Percentiles rank a stretch among this genome's conserved stretches.
phyloP scores from a whole-genome alignment of 441 rosid species.

The Brassica hybrid region DNA sequence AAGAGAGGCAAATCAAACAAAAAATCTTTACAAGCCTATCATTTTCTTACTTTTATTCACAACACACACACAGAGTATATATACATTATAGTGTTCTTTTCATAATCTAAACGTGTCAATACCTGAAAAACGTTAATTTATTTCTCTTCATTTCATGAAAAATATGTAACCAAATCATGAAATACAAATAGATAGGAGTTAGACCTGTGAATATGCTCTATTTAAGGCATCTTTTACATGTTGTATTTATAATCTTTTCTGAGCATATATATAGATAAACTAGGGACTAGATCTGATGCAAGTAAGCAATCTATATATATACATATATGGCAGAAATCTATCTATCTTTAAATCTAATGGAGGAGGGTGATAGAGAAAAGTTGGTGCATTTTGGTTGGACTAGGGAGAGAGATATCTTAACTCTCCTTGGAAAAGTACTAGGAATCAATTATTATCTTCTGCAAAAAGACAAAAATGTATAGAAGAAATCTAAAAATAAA shows the following conservation, averaged over 20 bases:
- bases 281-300: constrained; percentile 40
- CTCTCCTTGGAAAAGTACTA: constrained; percentile 46
- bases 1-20: constrained; percentile 28
- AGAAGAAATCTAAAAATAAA: not conserved
- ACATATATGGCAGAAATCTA: constrained; percentile 14
- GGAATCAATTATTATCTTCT: constrained; percentile 40
- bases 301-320: constrained; percentile 31
- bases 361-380: constrained; percentile 41
- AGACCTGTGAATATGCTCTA: constrained; percentile 31
- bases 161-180: constrained; percentile 25
- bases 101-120: constrained; percentile 42
- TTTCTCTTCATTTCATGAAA: constrained; percentile 9
- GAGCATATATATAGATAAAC: constrained; percentile 37
- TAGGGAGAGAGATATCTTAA: constrained; percentile 19
- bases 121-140: not conserved
- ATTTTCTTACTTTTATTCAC: constrained; percentile 32
- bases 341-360: constrained; percentile 34
- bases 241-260: constrained; percentile 33
- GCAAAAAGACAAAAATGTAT: not conserved
- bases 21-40: constrained; percentile 30
- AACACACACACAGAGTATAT: not conserved
- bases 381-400: constrained; percentile 39
- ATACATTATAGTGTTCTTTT: too few relatives aligned
- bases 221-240: constrained; percentile 37
- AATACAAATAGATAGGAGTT: constrained; percentile 30